A percentile compares a stretch with the other conserved stretches of the same genome.
phyloP scores from a whole-genome alignment of 2,329 filamentous ascomycete genomes.

The Tolypocladium sp. region DNA sequence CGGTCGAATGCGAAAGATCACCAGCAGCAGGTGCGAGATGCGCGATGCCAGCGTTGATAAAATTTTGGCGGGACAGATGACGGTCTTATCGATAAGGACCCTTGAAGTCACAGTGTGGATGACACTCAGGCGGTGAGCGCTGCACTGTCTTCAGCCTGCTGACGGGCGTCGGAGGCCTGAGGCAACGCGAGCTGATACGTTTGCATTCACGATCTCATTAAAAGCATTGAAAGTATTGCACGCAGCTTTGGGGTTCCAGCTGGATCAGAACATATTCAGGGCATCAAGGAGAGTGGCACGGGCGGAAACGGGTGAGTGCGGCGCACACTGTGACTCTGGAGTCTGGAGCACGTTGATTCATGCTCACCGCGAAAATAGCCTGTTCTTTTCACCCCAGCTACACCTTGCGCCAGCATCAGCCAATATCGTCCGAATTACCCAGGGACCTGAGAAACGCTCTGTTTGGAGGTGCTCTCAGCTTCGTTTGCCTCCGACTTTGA shows the following conservation, averaged over 20 bases:
- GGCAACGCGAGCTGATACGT: neutral
- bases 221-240: neutral
- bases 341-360: neutral
- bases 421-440: neutral
- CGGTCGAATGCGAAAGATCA: neutral
- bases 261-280: neutral
- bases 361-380: neutral
- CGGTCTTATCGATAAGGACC: conserved; percentile 23
- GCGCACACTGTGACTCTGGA: conserved; percentile 1
- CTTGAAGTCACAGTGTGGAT: conserved; percentile 3
- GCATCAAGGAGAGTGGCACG: neutral
- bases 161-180: neutral
- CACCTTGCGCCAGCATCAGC: neutral
- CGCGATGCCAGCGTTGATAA: conserved; percentile 4
- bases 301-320: neutral
- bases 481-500: neutral
- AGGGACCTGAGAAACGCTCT: neutral
- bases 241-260: neutral
- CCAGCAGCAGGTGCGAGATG: neutral
- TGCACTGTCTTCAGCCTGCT: neutral
- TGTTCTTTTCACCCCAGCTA: neutral
- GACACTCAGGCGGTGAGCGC: fast-evolving
- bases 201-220: neutral
- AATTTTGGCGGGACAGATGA: conserved; percentile 15
- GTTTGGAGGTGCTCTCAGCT: neutral